Percentiles rank a stretch among this genome's conserved stretches.
These are phyloP conservation scores for Mucor mucedo DNA, from an alignment of 371 early-diverging fungal species.

Conservation along the genomic window DNA sequence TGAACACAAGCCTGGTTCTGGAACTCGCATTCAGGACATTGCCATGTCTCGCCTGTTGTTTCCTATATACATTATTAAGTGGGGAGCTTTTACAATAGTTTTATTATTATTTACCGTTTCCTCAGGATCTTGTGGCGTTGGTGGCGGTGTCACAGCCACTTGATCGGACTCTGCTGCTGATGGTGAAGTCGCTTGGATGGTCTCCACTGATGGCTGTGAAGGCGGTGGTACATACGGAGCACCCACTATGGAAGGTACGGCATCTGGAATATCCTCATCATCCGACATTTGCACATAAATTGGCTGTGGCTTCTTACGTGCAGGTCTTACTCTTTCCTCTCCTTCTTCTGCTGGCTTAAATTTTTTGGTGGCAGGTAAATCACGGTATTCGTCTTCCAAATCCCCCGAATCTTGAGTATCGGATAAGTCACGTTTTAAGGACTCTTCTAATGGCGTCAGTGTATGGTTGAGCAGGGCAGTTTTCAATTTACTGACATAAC, in stretches of 20 bases:
- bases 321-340: background rate
- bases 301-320: background rate
- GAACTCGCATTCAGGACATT: conserved; percentile 22
- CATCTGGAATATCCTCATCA: background rate
- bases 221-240: background rate
- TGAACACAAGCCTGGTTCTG: conserved; percentile 8
- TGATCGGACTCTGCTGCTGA: too few relatives aligned
- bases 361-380: conserved; percentile 14
- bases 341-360: conserved; percentile 8
- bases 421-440: background rate
- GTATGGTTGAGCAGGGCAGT: conserved; percentile 5
- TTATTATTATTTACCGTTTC: too few relatives aligned
- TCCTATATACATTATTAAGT: background rate
- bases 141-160: too few relatives aligned
- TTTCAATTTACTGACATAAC: conserved; percentile 10
- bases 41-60: conserved; percentile 15
- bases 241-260: background rate
- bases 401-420: background rate
- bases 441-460: conserved; percentile 7
- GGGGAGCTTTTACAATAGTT: too few relatives aligned
- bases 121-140: background rate
- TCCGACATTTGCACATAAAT: background rate
- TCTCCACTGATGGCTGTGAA: background rate
- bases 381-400: conserved; percentile 5
- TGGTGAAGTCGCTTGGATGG: background rate